These are phyloP conservation scores for Saccharomyces jurei DNA, from an alignment of 805 yeast genomes.

Conservation along the genomic window DNA sequence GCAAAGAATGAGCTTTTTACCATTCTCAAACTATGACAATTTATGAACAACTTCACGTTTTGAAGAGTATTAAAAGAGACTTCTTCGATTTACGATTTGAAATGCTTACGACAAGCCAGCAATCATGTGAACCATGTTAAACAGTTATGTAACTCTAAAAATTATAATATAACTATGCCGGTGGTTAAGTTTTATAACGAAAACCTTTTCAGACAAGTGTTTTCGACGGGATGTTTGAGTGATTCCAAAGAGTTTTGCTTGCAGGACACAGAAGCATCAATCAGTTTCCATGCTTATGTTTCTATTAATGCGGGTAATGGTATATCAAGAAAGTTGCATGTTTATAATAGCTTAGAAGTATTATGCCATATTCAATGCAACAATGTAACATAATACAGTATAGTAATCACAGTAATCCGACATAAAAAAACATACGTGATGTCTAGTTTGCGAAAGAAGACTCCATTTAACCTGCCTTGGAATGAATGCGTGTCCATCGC, in stretches of 20 bases:
- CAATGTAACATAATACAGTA: background rate
- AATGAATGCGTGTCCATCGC: background rate
- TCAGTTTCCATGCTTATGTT: too few species aligned
- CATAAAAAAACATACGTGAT: background rate
- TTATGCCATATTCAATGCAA: background rate
- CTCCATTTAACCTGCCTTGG: background rate
- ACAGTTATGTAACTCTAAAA: background rate
- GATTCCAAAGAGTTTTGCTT: background rate
- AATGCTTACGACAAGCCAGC: background rate
- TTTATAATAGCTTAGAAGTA: background rate
- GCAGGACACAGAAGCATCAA: too few species aligned
- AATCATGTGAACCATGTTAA: background rate
- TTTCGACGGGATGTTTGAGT: background rate
- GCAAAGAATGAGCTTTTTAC: conserved; percentile 25
- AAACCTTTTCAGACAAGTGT: background rate
- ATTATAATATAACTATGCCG: background rate
- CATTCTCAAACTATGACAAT: background rate
- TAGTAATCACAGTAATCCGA: background rate
- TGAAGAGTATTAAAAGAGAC: background rate
- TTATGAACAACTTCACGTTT: background rate
- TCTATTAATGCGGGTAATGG: background rate
- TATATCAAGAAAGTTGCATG: background rate
- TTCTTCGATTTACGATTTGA: background rate
- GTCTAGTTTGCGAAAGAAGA: background rate
- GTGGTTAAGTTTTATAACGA: background rate